Conservation (phyloP, 176 grass and related monocot species). For the Eragrostis nindensis region DNA sequence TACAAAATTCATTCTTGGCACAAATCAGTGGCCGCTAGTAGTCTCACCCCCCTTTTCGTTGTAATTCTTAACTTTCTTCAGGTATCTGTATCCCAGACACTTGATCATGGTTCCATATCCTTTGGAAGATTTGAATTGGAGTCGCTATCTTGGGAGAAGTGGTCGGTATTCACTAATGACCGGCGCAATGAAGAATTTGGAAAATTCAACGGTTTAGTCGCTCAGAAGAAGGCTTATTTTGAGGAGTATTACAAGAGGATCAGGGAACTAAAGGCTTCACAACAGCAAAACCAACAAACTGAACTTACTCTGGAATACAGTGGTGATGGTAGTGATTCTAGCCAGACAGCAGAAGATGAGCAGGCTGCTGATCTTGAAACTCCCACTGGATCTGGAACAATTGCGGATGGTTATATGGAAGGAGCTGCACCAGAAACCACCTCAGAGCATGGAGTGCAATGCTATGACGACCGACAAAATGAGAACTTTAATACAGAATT, state of each 20-base stretch:
- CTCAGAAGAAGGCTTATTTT: slow-evolving; percentile 97
- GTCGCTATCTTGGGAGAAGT: slow-evolving; percentile 94
- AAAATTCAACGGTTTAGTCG: slow-evolving; percentile 97
- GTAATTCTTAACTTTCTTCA: slow-evolving; percentile 40
- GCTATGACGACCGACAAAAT: slow-evolving; percentile 33
- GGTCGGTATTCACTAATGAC: slow-evolving; percentile 93
- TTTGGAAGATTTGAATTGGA: slow-evolving; percentile 93
- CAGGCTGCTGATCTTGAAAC: slow-evolving; percentile 52
- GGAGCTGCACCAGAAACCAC: slow-evolving; percentile 33
- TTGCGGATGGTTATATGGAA: slow-evolving; percentile 45
- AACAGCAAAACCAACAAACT: slow-evolving; percentile 86
- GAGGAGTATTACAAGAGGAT: slow-evolving; percentile 96
- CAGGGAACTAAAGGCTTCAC: slow-evolving; percentile 77
- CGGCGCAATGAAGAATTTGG: slow-evolving; percentile 91
- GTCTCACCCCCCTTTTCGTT: slow-evolving; percentile 42
- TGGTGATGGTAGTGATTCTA: slow-evolving; percentile 88
- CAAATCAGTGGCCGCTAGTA: neutral
- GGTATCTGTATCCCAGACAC: slow-evolving; percentile 75
- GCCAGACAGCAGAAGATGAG: slow-evolving; percentile 72
- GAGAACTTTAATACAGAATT: slow-evolving; percentile 34
- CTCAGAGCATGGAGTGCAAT: slow-evolving; percentile 42
- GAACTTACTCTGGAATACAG: slow-evolving; percentile 90
- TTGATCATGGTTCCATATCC: slow-evolving; percentile 95
- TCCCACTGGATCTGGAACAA: slow-evolving; percentile 45
- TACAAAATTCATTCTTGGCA: neutral